Evolutionary conservation across 805 yeast genomes (phyloP).

Genomic region (Priceomyces melissophilus): DNA sequence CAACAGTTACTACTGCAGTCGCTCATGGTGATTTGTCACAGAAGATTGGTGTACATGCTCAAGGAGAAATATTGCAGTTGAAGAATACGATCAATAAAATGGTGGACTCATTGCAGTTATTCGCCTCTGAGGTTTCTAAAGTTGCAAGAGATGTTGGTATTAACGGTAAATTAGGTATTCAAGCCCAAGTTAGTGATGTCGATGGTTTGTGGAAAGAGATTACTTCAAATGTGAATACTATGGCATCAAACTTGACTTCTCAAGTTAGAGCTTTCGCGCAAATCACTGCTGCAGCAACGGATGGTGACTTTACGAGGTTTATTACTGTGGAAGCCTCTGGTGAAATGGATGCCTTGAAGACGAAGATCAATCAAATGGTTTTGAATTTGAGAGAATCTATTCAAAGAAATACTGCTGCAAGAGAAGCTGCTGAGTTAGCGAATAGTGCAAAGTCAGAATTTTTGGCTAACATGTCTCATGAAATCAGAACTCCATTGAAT

Average conservation of each 20-base stretch:
- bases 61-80: constrained; percentile 83
- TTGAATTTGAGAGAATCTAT: constrained; percentile 82
- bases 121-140: constrained; percentile 83
- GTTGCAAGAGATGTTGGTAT: constrained; percentile 93
- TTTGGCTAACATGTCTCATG: constrained; percentile 70
- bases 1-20: constrained; percentile 87
- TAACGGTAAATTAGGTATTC: constrained; percentile 89
- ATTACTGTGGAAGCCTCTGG: constrained; percentile 91
- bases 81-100: constrained; percentile 85
- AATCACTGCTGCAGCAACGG: constrained; percentile 91
- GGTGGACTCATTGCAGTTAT: constrained; percentile 87
- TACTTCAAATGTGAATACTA: constrained; percentile 85
- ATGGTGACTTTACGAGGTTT: constrained; percentile 86
- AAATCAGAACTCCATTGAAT: constrained; percentile 87
- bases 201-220: constrained; percentile 92
- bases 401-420: constrained; percentile 87
- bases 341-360: constrained; percentile 75
- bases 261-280: constrained; percentile 93
- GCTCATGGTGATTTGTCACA: constrained; percentile 86
- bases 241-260: constrained; percentile 91
- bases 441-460: constrained; percentile 87
- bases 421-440: constrained; percentile 92
- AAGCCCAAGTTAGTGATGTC: constrained; percentile 86
- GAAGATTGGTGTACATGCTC: constrained; percentile 85
- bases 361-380: constrained; percentile 77